Evolutionary conservation across 768 basidiomycete species (phyloP), one percentile per base, ranked within the genome.

Genomic region (Lentinula edodes): DNA sequence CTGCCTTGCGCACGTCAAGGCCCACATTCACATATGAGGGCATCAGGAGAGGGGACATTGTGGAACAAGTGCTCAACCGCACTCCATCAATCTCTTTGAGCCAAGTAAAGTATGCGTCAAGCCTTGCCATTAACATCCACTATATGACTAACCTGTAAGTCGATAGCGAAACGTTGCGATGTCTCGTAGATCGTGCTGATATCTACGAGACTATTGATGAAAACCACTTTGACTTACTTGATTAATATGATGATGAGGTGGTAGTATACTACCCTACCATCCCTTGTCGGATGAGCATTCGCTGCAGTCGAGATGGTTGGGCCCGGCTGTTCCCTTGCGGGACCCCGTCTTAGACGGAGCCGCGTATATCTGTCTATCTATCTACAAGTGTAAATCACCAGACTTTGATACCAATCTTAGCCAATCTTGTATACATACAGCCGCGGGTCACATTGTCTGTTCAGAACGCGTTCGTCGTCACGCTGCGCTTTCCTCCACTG

Each of bases 181-280:
- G 43, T 8, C 51, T 61, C 36, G 28, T 54, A 16, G 32, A 53
- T 28, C 20, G 43, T 28, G 60, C 36, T 52, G 23, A 54, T 32
- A 52, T 61, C 18, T 43, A 39, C 42, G 42, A 43, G 7, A 51
- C 52, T 20, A 23, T 54, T 6, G 60, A 61, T 45, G 18, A 13
- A 32, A 23, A 61, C n/a, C 60, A 61, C 35, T 61, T 61, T 46
- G 42, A 46, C 15, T n/a, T 58, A 20, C 32, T 58, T 23, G 41
- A 58, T 39, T 58, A 42, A 58, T 34, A 28, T 28, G 3, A 28
- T 28, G 28, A 28, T 28, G 28, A 28, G 28, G 28, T 28, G 28
- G 23, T n/a, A n/a, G n/a, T n/a, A n/a, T n/a, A n/a, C n/a, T n/a
- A n/a, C n/a, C n/a, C 28, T 28, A 28, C 28, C 28, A 28, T 28